Evolutionary conservation across 2,329 filamentous ascomycete genomes (phyloP).

Genomic region (Magnaporthiopsis incrustans): DNA sequence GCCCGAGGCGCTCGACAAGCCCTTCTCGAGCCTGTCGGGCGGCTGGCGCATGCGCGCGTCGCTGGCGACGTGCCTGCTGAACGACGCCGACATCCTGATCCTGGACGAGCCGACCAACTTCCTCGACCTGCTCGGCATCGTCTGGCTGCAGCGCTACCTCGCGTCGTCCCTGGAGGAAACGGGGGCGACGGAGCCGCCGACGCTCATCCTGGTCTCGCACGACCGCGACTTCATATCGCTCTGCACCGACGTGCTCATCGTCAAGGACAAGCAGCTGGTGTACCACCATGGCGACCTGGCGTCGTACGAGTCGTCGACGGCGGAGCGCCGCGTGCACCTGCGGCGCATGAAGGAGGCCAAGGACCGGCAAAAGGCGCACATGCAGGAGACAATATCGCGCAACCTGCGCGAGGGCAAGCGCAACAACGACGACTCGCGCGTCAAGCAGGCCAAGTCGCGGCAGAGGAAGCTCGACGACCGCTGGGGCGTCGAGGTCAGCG

Average conservation of each 20-base stretch:
- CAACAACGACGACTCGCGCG: slow-evolving; percentile 75
- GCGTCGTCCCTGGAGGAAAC: slow-evolving; percentile 42
- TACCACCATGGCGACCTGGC: slow-evolving; percentile 70
- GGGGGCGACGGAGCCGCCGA: slow-evolving; percentile 31
- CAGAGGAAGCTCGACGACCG: slow-evolving; percentile 80
- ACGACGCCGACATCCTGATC: slow-evolving; percentile 69
- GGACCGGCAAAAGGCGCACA: slow-evolving; percentile 71
- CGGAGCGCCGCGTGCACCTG: slow-evolving; percentile 60
- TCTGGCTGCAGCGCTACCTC: slow-evolving; percentile 76
- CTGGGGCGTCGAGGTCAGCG: slow-evolving; percentile 67
- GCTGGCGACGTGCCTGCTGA: slow-evolving; percentile 58
- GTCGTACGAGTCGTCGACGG: slow-evolving; percentile 60
- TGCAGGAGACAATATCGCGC: slow-evolving; percentile 67
- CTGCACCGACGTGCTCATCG: slow-evolving; percentile 68
- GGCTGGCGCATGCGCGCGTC: slow-evolving; percentile 68
- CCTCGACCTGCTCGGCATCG: slow-evolving; percentile 71
- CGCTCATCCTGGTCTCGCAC: slow-evolving; percentile 73
- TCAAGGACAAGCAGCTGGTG: slow-evolving; percentile 62
- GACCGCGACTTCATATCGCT: slow-evolving; percentile 74
- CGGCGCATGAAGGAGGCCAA: slow-evolving; percentile 73
- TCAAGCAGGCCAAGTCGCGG: slow-evolving; percentile 75
- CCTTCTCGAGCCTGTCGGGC: slow-evolving; percentile 62
- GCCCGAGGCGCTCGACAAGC: slow-evolving; percentile 34
- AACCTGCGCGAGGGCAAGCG: slow-evolving; percentile 69
- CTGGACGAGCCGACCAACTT: slow-evolving; percentile 87